Evolutionary conservation across 441 rosid genomes (phyloP), one percentile per base, ranked within the genome.

Genomic region (Populus hybrid): DNA sequence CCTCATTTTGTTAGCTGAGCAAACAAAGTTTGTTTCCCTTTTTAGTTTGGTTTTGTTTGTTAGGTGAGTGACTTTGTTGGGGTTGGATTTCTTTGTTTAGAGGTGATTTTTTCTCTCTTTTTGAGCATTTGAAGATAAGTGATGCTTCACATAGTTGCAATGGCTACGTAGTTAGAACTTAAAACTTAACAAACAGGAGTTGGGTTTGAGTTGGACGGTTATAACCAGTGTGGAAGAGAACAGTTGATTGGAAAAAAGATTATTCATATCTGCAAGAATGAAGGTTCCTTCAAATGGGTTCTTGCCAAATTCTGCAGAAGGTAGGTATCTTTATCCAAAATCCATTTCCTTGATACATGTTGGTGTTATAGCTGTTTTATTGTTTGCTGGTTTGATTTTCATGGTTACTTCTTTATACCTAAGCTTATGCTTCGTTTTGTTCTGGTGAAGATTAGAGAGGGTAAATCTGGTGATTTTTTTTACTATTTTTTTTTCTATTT

Each of bases 211-310:
- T 0, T 38, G 46, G 46, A 38, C 12, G 46, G 46, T 38, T 38
- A 38, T 38, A 38, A 38, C 46, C 46, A 38, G 46, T 38, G 69
- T 24, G 81, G 79, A 78, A 73, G 73, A 80, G 59, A 68, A 73
- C 72, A 81, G 82, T 84, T 81, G 84, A 75, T 86, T 76, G 86
- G 78, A 80, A 74, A 74, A 59, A 72, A 69, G 10, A 63, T 69
- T 34, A 74, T 68, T 75, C 71, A n/a, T 79, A 69, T 42, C 71
- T 79, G 77, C 67, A 76, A 87, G 76, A 88, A 96, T 96, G 98
- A 96, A 91, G 93, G 85, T 88, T 86, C 92, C 95, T 78, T 77
- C 97, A 77, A 94, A 91, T 92, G 99, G 97, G 66, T 90, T 85
- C 64, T 70, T 88, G 82, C 80, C 93, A 16, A 92, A 86, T 82